These are phyloP conservation scores for Aspergillus mulundensis DNA, from an alignment of 495 filamentous ascomycete genomes.

Conservation along the genomic window DNA sequence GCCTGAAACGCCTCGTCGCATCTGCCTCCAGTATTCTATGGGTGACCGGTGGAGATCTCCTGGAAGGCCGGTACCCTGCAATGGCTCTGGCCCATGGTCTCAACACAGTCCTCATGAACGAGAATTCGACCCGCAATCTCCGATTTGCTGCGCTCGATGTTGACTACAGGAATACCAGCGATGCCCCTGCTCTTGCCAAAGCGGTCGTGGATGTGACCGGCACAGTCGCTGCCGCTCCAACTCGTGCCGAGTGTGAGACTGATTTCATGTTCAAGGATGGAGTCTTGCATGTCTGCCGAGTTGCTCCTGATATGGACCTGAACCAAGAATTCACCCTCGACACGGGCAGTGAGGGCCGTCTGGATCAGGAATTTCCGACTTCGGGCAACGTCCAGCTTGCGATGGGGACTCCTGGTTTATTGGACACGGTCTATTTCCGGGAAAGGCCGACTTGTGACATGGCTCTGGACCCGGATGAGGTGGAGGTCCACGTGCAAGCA, in stretches of 20 bases:
- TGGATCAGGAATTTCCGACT: neutral
- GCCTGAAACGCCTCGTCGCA: neutral
- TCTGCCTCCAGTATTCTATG: neutral
- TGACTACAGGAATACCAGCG: neutral
- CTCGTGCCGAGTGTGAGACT: neutral
- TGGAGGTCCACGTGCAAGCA: constrained; percentile 31
- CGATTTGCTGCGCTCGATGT: neutral
- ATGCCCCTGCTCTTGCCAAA: neutral
- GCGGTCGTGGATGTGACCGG: neutral
- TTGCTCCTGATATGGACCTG: neutral
- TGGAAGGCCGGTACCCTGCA: neutral
- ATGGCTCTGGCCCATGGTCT: neutral
- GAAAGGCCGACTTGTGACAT: neutral
- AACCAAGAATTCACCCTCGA: neutral
- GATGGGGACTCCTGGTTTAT: neutral
- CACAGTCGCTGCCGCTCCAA: neutral
- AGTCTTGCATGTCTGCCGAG: neutral
- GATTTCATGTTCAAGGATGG: neutral
- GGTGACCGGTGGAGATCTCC: neutral
- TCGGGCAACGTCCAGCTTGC: neutral
- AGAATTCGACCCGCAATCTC: neutral
- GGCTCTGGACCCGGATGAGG: constrained; percentile 17
- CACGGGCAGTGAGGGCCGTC: neutral
- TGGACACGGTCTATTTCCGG: neutral
- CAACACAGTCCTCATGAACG: neutral